Percentiles rank a stretch among this genome's conserved stretches.
These are phyloP conservation scores for Juglanconis oblonga DNA, from an alignment of 2,329 filamentous ascomycete species.

Conservation along the genomic window DNA sequence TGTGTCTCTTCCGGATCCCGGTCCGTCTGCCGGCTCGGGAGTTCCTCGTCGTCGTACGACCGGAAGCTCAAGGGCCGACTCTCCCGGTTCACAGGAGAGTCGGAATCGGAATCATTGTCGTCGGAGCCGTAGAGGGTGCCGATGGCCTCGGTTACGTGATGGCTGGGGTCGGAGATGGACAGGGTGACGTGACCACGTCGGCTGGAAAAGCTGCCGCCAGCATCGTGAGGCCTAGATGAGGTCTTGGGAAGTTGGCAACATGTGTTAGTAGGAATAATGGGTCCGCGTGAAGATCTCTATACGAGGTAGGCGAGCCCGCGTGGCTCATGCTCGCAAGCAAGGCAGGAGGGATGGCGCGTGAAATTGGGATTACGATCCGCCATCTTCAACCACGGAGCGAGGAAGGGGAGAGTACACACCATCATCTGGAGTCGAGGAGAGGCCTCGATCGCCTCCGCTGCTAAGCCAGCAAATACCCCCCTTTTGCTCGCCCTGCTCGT, in stretches of 20 bases:
- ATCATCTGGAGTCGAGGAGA: slow-evolving; percentile 43
- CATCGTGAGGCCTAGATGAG: slow-evolving; percentile 57
- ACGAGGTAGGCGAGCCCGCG: neutral
- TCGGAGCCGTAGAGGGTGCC: slow-evolving; percentile 84
- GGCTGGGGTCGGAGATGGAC: slow-evolving; percentile 80
- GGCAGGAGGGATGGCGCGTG: neutral
- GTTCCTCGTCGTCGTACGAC: slow-evolving; percentile 52
- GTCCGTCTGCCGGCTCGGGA: slow-evolving; percentile 30
- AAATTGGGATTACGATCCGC: neutral
- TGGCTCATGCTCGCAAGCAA: neutral
- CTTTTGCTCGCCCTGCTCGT: slow-evolving; percentile 17
- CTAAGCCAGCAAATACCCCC: slow-evolving; percentile 25
- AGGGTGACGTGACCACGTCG: slow-evolving; percentile 58
- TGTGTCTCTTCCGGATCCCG: slow-evolving; percentile 19
- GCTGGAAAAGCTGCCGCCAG: slow-evolving; percentile 54
- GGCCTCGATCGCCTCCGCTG: slow-evolving; percentile 32
- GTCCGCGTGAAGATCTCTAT: slow-evolving; percentile 4
- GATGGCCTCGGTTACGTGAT: slow-evolving; percentile 93
- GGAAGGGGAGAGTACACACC: slow-evolving; percentile 40
- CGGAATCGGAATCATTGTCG: slow-evolving; percentile 54
- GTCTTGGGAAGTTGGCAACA: slow-evolving; percentile 37
- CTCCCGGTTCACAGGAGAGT: slow-evolving; percentile 42
- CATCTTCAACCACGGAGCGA: neutral
- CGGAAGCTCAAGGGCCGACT: slow-evolving; percentile 74
- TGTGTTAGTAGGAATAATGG: slow-evolving; percentile 14